phyloP scores from a whole-genome alignment of 2,329 filamentous ascomycete species.

The Penicillium brasilianum region DNA sequence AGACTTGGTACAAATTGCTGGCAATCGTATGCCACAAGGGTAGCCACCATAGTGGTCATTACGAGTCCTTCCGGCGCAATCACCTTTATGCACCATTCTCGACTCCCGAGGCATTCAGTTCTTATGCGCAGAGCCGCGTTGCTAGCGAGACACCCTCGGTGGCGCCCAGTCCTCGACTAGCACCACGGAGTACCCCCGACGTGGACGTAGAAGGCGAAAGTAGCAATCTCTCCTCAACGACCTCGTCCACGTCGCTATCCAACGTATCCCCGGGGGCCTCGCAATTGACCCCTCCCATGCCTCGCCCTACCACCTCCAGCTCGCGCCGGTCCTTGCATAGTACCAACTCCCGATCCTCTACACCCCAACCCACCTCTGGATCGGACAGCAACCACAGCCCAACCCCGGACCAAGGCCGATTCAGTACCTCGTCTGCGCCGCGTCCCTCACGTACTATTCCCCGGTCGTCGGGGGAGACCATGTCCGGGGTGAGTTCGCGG shows the following conservation, averaged over 20 bases:
- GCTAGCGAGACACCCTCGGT: slow-evolving; percentile 59
- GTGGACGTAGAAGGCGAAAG: slow-evolving; percentile 34
- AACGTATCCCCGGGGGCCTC: slow-evolving; percentile 31
- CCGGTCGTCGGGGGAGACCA: slow-evolving; percentile 31
- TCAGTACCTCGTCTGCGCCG: slow-evolving; percentile 33
- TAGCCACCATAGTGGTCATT: slow-evolving; percentile 94
- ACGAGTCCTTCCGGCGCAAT: slow-evolving; percentile 93
- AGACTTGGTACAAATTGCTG: slow-evolving; percentile 80
- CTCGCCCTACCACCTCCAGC: slow-evolving; percentile 37
- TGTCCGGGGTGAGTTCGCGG: slow-evolving; percentile 39
- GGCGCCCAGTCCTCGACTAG: slow-evolving; percentile 55
- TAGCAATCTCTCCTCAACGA: slow-evolving; percentile 39
- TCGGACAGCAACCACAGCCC: slow-evolving; percentile 36
- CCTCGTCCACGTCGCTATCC: slow-evolving; percentile 44
- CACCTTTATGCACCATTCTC: slow-evolving; percentile 78
- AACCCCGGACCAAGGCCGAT: slow-evolving; percentile 31
- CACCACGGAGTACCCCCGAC: slow-evolving; percentile 41
- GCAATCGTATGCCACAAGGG: slow-evolving; percentile 93
- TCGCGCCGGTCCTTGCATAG: slow-evolving; percentile 43
- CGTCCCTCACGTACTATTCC: slow-evolving; percentile 32
- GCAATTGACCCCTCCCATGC: slow-evolving; percentile 27
- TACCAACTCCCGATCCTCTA: slow-evolving; percentile 35
- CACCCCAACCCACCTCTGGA: slow-evolving; percentile 31
- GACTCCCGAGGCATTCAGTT: slow-evolving; percentile 78
- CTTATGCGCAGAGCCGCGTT: slow-evolving; percentile 68